phyloP scores from a whole-genome alignment of 2,329 filamentous ascomycete genomes.

The Colletotrichum musae region DNA sequence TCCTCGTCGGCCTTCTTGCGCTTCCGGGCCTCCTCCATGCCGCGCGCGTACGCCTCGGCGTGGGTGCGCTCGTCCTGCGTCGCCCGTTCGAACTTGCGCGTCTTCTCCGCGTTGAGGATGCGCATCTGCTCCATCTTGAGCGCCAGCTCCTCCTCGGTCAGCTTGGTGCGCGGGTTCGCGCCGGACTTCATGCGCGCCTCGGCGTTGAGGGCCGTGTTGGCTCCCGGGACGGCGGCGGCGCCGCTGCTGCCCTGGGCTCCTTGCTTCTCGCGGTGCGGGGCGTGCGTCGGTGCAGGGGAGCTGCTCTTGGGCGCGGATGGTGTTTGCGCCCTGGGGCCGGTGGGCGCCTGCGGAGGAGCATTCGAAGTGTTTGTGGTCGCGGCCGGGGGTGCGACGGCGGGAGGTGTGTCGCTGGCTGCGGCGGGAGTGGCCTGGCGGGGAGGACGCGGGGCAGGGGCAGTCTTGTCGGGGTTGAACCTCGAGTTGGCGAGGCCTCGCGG shows the following conservation, averaged over 20 bases:
- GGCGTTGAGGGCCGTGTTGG: conserved; percentile 52
- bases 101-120: conserved; percentile 70
- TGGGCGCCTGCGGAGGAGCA: conserved; percentile 20
- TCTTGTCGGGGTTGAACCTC: conserved; percentile 31
- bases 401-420: background rate
- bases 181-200: conserved; percentile 66
- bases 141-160: conserved; percentile 71
- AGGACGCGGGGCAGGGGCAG: conserved; percentile 35
- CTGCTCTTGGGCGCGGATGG: conserved; percentile 16
- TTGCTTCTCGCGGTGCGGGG: conserved; percentile 44
- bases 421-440: conserved; percentile 31
- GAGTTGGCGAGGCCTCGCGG: conserved; percentile 35
- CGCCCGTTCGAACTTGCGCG: conserved; percentile 71
- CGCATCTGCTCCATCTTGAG: conserved; percentile 75
- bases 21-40: conserved; percentile 69
- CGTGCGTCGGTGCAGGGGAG: conserved; percentile 41
- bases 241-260: conserved; percentile 21
- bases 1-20: conserved; percentile 68
- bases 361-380: background rate
- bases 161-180: conserved; percentile 72
- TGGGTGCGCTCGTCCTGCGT: conserved; percentile 71
- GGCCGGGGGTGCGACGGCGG: background rate
- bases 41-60: conserved; percentile 66
- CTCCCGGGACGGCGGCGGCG: conserved; percentile 11
- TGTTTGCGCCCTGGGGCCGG: conserved; percentile 24